Percentiles rank a stretch among this genome's conserved stretches.
Conservation (phyloP, 176 grass and related monocot genomes). For the Alopecurus myosuroides region DNA sequence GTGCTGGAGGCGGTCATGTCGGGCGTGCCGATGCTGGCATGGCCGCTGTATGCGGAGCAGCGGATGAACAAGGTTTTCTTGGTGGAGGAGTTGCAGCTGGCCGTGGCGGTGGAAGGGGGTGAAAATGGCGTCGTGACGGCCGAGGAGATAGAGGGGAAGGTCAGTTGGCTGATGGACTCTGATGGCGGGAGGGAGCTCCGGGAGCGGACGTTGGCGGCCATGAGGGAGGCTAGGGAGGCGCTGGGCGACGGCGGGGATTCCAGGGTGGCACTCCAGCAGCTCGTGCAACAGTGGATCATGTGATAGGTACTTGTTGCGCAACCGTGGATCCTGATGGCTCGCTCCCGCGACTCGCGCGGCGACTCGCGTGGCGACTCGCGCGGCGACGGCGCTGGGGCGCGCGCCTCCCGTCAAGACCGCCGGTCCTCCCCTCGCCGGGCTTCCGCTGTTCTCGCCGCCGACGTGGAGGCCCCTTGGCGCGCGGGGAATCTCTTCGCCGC, state of each 20-base stretch:
- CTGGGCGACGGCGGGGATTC: constrained; percentile 7
- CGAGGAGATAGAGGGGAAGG: constrained; percentile 26
- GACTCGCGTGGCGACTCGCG: no score
- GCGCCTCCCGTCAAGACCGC: no score
- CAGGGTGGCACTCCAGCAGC: no score
- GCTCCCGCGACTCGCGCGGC: no score
- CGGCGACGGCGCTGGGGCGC: no score
- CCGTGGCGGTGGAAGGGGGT: constrained; percentile 24
- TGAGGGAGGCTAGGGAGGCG: background rate
- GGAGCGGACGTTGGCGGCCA: background rate
- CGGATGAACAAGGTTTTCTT: constrained; percentile 42
- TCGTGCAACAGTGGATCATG: no score
- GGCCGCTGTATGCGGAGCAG: constrained; percentile 38
- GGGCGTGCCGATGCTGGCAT: constrained; percentile 33
- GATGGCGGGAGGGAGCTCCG: constrained; percentile 16
- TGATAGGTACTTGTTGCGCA: no score
- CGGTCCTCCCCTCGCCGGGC: no score
- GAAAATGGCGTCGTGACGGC: constrained; percentile 8
- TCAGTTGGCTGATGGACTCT: constrained; percentile 27
- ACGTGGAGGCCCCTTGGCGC: no score
- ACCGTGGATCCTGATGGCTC: no score
- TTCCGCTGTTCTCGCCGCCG: no score
- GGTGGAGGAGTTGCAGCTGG: constrained; percentile 35
- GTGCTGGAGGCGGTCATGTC: background rate
- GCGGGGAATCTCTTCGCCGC: no score